Base-by-base conservation (phyloP, 345 rosid species). In the Populus pruinosa region DNA sequence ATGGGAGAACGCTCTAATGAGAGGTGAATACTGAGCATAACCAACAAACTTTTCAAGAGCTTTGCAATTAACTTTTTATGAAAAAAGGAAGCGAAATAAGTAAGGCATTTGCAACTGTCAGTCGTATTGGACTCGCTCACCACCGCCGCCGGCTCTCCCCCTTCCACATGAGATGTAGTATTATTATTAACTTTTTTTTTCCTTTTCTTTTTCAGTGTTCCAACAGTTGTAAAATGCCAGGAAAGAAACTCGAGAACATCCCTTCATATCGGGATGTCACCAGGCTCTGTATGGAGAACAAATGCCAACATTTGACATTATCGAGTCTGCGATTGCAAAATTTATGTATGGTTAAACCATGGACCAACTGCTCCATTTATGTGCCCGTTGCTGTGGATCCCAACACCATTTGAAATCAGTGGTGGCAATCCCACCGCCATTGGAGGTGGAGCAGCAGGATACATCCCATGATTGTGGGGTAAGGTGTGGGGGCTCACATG, bases 341-440 rank as follows among this genome's bases (percentile, higher is more conserved):
- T 72, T 77, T 74, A 91, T 18, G 85, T 53, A 76, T 92, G 98
- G 83, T 75, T 92, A 89, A 89, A 96, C 99, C 98, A 94, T 41
- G 98, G 94, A 64, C 92, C 89, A 2, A 88, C 89, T 0, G 88
- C 89, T 67, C 92, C 94, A 61, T 93, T 93, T 53, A 88, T 87
- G 25, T 94, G 97, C 16, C 98, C 94, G 21, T 92, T 96, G 77
- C 91, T 82, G 73, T 92, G 99, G 84, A 87, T 83, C 70, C 91
- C 92, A 29, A 87, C 90, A 38, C 96, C 93, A 31, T 90, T 94
- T 6, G 97, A 91, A 75, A 91, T 73, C 43, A 90, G 84, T 6
- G 92, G 88, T 16, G 97, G 92, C 65, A 89, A 77, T 38, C 96
- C 96, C 23, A 88, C 89, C 0, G 92, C 91, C 93, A 92, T 83